Evolutionary conservation across 768 basidiomycete genomes (phyloP).

Genomic region (Cystoderma amianthinum): DNA sequence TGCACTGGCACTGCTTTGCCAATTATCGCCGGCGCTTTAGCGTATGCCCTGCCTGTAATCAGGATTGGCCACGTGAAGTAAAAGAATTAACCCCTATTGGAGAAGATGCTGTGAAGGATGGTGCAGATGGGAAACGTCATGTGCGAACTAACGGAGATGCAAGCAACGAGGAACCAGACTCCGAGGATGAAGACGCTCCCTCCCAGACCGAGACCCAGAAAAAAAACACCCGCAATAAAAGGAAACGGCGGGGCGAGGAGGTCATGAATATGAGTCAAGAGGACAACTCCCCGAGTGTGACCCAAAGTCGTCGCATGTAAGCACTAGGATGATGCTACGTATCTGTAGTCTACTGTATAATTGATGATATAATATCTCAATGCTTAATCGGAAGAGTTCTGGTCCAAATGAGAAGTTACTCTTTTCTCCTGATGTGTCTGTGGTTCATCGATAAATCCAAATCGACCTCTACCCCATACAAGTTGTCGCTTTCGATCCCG

Average conservation of each 20-base stretch:
- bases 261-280: too few species aligned
- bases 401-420: neutral
- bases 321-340: too few species aligned
- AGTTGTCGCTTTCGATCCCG: slow-evolving; percentile 57
- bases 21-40: slow-evolving; percentile 35
- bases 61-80: slow-evolving; percentile 53
- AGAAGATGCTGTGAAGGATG: slow-evolving; percentile 59
- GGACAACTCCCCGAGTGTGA: too few species aligned
- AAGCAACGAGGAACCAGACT: slow-evolving; percentile 38
- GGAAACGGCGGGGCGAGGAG: too few species aligned
- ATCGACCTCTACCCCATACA: slow-evolving; percentile 83
- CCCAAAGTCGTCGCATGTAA: too few species aligned
- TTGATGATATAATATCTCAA: too few species aligned
- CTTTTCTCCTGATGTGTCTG: slow-evolving; percentile 11
- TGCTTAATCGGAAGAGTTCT: too few species aligned
- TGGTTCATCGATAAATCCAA: slow-evolving; percentile 68
- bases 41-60: slow-evolving; percentile 50
- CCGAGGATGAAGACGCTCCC: slow-evolving; percentile 26
- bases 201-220: slow-evolving; percentile 13
- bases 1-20: slow-evolving; percentile 63
- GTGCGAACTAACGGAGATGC: slow-evolving; percentile 18
- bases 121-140: slow-evolving; percentile 40
- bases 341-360: neutral
- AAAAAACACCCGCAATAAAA: slow-evolving; percentile 11
- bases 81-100: slow-evolving; percentile 53